These are phyloP conservation scores for Fistulifera pelliculosa DNA, from an alignment of 108 stramenopile genomes.

Conservation along the genomic window DNA sequence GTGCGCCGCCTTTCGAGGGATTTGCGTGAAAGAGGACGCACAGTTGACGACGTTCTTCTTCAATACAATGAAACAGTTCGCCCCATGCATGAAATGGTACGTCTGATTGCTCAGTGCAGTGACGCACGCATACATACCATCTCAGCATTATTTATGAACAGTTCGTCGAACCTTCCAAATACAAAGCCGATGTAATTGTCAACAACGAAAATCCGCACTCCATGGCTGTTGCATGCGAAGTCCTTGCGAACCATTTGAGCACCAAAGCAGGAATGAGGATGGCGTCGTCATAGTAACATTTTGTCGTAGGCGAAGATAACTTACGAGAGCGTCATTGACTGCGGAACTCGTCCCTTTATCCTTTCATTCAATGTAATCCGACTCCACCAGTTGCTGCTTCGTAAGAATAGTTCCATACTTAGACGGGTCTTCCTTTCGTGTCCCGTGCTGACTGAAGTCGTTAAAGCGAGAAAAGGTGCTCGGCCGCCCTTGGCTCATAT, in stretches of 20 bases:
- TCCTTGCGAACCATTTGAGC: conserved; percentile 61
- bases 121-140: no score
- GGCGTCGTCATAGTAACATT: neutral
- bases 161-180: conserved; percentile 88
- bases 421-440: no score
- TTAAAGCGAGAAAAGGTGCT: no score
- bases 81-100: conserved; percentile 78
- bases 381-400: no score
- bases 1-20: conserved; percentile 55
- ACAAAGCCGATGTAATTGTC: conserved; percentile 86
- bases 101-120: no score
- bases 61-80: conserved; percentile 86
- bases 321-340: no score
- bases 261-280: conserved; percentile 7
- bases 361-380: no score
- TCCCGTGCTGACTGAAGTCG: no score
- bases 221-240: conserved; percentile 57
- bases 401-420: no score
- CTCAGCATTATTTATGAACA: conserved; percentile 3
- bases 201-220: conserved; percentile 38
- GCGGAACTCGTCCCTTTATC: no score
- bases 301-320: no score
- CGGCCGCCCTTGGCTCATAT: neutral
- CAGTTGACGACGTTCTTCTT: conserved; percentile 58
- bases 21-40: conserved; percentile 71